Evolutionary conservation across 2,329 filamentous ascomycete species (phyloP), one percentile per base, ranked within the genome.

Genomic region (Diaporthe sp.): DNA sequence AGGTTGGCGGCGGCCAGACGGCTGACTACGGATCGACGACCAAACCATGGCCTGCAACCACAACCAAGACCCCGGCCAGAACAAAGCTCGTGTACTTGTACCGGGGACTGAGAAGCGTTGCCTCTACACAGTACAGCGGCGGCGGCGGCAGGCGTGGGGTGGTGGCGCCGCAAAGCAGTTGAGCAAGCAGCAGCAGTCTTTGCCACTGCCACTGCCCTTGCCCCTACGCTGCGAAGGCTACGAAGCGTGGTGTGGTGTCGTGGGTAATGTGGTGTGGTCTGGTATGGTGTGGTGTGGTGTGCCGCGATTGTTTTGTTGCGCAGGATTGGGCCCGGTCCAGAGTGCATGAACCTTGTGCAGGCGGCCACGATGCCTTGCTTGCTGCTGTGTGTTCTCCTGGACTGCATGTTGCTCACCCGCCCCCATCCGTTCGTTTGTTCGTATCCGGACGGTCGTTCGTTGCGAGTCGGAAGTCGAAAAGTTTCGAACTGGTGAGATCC

Each of bases 321-420:
- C 65, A 42, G 65, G 49, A 42, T 53, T 70, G 19, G 65, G 65
- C 49, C 34, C 31, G 39, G 28, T 68, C 72, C 49, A 74, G 61
- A n/a, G 25, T 58, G 72, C 72, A 74, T 74, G 72, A 74, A 73
- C 60, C 57, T 37, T 73, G 72, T 73, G 60, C 49, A 67, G 53
- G 58, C 25, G 22, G 42, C 17, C n/a, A 31, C 31, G 25, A 49
- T 55, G 25, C 31, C 37, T 13, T 39, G 57, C 37, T 13, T 39
- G 57, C 44, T 55, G 9, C 22, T 34, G 49, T 53, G 39, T 49
- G 31, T 13, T 28, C 61, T 55, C 49, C 17, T 25, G n/a, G 5
- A n/a, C 19, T 72, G 44, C 28, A 39, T 28, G 57, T 42, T 37
- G 57, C 42, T 53, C 42, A 62, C 46, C 44, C 28, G 37, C 44